Base-by-base conservation (phyloP, 1,284 basidiomycete genomes). In the Ganoderma boninense region DNA sequence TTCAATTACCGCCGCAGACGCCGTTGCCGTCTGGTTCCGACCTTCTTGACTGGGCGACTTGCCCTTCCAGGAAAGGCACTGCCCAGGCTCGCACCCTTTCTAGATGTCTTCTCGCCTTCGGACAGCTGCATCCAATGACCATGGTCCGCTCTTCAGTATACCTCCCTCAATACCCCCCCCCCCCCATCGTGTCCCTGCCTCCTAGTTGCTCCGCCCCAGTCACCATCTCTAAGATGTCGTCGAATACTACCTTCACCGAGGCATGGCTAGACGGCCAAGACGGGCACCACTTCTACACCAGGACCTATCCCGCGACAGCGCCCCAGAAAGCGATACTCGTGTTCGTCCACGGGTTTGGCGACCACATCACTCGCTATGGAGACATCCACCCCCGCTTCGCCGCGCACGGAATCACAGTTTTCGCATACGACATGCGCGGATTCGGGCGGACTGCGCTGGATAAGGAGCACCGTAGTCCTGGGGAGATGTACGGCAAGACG, bases 361-460 rank as follows among this genome's bases (percentile, higher is more conserved):
- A 96, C 76, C 94, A 95, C 78, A 84, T 92, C 67, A 89, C 85
- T 14, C 92, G 92, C 66, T 95, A 95, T 76, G 85, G 89, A 44
- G 84, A 90, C 68, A 89, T 91, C 71, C 94, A 96, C 79, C 84
- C 86, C 18, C 76, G 84, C 71, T 86, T 90, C 73, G 82, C 90
- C 6, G 82, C 84, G 26, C 84, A 83, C 38, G 90, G 87, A 1
- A 86, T 95, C 73, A 86, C 87, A 46, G 84, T 96, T 38, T 91
- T 95, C 72, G 86, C 94, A 0, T 95, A 89, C 77, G 96, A 97
- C 84, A 92, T 95, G 82, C 89, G 96, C 63, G 96, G 96, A 0
- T 96, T 93, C 78, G 96, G 96, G 0, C 83, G 87, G 59, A 97
- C 96, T 0, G 92, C 90, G 4, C 83, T 86, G 66, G 92, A 93